phyloP scores from a whole-genome alignment of 139 green algal genomes.

The Picochlorum sp. region DNA sequence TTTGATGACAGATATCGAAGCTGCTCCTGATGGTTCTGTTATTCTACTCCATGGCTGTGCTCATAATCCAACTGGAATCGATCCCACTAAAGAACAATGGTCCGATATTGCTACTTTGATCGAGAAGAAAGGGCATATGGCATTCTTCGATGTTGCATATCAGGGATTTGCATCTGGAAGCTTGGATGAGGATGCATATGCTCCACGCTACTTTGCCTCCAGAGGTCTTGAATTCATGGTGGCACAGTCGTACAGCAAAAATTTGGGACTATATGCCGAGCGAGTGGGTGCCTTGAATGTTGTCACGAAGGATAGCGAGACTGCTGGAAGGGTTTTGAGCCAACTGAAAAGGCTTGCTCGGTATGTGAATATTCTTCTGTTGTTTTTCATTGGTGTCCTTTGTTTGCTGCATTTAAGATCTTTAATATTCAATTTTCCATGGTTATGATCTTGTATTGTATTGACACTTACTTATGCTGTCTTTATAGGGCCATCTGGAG shows the following conservation, averaged over 20 bases:
- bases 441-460: neutral
- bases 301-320: slow-evolving; percentile 48
- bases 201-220: slow-evolving; percentile 78
- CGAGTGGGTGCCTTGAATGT: slow-evolving; percentile 85
- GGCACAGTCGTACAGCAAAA: slow-evolving; percentile 82
- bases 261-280: slow-evolving; percentile 96
- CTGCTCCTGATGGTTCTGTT: slow-evolving; percentile 77
- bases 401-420: neutral
- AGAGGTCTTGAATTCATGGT: slow-evolving; percentile 81
- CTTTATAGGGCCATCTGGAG: slow-evolving; percentile 46
- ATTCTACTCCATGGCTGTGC: slow-evolving; percentile 94
- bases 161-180: slow-evolving; percentile 71
- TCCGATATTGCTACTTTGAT: slow-evolving; percentile 73
- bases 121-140: slow-evolving; percentile 50
- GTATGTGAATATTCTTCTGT: neutral
- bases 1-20: slow-evolving; percentile 80
- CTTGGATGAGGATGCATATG: slow-evolving; percentile 85
- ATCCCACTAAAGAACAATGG: slow-evolving; percentile 95
- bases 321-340: slow-evolving; percentile 57
- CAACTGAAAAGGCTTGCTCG: slow-evolving; percentile 91
- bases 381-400: neutral
- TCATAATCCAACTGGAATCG: slow-evolving; percentile 97
- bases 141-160: slow-evolving; percentile 97
- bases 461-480: too few relatives aligned
- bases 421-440: neutral